A percentile compares a stretch with the other conserved stretches of the same genome.
phyloP scores from a whole-genome alignment of 106 monocot genomes.

The Ottelia alismoides region DNA sequence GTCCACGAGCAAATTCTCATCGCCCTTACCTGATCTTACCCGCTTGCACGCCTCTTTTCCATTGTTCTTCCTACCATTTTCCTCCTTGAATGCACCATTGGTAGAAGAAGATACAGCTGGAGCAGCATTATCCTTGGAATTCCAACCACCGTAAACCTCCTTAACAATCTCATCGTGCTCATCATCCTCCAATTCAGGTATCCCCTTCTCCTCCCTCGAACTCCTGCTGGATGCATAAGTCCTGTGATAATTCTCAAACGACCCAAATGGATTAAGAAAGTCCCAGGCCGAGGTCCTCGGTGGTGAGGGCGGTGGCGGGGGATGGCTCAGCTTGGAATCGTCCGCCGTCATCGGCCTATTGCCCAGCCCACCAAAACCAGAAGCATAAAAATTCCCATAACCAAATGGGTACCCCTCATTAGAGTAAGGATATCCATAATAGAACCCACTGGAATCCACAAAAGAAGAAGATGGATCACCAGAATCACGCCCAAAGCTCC shows the following conservation, averaged over 20 bases:
- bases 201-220: constrained; percentile 84
- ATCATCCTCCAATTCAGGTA: constrained; percentile 82
- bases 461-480: neutral
- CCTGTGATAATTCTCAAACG: constrained; percentile 22
- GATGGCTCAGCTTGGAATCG: neutral
- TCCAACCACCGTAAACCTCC: too few species aligned
- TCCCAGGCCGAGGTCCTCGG: constrained; percentile 63
- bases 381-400: too few species aligned
- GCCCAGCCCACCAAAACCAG: too few species aligned
- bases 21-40: neutral
- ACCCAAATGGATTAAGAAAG: constrained; percentile 69
- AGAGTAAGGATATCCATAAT: neutral
- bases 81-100: neutral
- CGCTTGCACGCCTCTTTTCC: neutral
- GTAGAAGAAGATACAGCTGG: neutral
- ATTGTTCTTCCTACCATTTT: neutral
- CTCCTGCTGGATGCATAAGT: constrained; percentile 61
- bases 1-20: neutral
- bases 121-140: constrained; percentile 47
- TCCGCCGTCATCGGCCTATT: neutral
- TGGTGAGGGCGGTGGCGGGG: constrained; percentile 50
- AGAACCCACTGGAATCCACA: neutral
- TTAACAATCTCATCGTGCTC: constrained; percentile 32
- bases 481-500: neutral
- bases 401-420: neutral